phyloP scores from a whole-genome alignment of 2,329 filamentous ascomycete genomes.

The Aaosphaeria arxii region DNA sequence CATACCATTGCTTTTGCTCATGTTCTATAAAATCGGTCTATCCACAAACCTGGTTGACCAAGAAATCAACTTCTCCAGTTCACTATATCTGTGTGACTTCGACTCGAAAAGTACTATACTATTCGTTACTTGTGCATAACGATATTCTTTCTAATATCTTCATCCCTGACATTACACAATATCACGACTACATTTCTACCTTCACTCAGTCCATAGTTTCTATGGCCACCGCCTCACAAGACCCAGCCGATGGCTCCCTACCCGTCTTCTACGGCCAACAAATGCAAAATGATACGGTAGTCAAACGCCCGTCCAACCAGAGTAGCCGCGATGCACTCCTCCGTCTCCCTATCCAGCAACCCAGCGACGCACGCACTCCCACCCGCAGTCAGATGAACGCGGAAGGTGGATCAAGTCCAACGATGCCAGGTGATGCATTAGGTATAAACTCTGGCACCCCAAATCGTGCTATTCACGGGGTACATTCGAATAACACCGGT shows the following conservation, averaged over 20 bases:
- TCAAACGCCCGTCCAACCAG: slow-evolving; percentile 16
- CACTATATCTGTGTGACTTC: no score
- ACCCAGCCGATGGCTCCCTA: slow-evolving; percentile 9
- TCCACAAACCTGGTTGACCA: no score
- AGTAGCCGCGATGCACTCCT: slow-evolving; percentile 26
- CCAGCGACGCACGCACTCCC: slow-evolving; percentile 19
- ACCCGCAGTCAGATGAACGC: slow-evolving; percentile 1
- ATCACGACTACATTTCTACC: no score
- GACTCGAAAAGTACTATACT: no score
- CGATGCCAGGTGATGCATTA: not conserved
- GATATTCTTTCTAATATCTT: no score
- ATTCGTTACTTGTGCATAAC: no score
- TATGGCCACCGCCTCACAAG: not conserved
- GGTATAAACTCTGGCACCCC: not conserved
- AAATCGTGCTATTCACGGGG: not conserved
- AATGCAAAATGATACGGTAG: slow-evolving; percentile 24
- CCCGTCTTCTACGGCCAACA: slow-evolving; percentile 28
- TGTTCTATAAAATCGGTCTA: no score
- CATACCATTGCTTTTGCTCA: no score
- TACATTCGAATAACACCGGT: not conserved
- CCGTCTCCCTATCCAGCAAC: slow-evolving; percentile 24
- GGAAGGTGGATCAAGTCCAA: not conserved
- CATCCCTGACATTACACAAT: no score
- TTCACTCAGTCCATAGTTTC: no score
- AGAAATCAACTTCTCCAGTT: no score